Base-by-base conservation (phyloP, 345 rosid genomes). In the Sonneratia caseolaris region DNA sequence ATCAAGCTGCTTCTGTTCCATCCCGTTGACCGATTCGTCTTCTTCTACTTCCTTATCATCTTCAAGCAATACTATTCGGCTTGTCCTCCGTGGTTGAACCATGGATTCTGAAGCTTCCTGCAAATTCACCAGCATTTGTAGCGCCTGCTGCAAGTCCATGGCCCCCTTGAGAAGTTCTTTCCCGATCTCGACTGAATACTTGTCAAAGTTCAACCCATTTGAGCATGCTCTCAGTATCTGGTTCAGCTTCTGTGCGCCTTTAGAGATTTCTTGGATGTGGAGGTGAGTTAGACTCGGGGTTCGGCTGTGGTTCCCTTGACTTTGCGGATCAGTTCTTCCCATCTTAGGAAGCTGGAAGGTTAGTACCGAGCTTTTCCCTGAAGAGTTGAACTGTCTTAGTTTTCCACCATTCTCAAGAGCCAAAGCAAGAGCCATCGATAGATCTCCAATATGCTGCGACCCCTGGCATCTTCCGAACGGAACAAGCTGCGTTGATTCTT, bases 361-460 rank as follows among this genome's bases (percentile, higher is more conserved):
- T 48, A 91, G 78, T 71, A 90, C 66, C 24, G 96, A 78, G 15
- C 76, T 65, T 49, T 71, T 87, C 65, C 81, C 84, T 3, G 90
- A 80, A 4, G 89, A 86, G 70, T 86, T 91, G 75, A 68, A 27
- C 79, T 80, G 84, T 76, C 79, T 74, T 45, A 87, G 75, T 37
- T 86, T 88, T 57, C 93, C 91, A 70, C 92, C 98, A 66, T 88
- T 90, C 79, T 89, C 87, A 3, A 90, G 75, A 71, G 93, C 93
- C 79, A 87, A 86, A 68, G 96, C 83, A 62, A 91, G 82, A 38
- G 87, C 97, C 86, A 81, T 73, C 14, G 96, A 87, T 13, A 89
- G 78, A 70, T 87, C 92, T 80, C 84, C 79, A 2, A 82, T 49
- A 61, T 86, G 86, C 55, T 83, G 84, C 14, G 85, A 72, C 75